Conservation (phyloP, 2,329 filamentous ascomycete genomes). For the Hirsutella minnesotensis region DNA sequence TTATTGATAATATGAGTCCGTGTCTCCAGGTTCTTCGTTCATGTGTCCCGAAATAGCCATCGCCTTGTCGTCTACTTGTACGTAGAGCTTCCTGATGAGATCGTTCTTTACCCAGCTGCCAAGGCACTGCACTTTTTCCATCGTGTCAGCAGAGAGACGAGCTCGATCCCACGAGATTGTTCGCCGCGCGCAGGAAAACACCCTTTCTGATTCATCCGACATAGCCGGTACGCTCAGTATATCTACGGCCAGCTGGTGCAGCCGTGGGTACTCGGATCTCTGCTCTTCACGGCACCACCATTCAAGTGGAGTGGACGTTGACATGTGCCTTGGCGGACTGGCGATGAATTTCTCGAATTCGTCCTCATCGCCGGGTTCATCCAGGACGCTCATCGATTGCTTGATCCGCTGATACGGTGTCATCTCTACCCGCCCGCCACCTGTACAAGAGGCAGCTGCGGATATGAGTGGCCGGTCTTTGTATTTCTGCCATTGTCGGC, state of each 20-base stretch:
- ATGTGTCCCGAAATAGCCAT: no score
- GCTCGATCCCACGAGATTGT: not conserved
- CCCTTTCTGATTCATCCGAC: not conserved
- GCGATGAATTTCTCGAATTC: not conserved
- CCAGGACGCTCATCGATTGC: not conserved
- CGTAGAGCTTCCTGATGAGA: no score
- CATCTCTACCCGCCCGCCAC: not conserved
- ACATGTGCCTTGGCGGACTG: not conserved
- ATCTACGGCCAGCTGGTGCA: not conserved
- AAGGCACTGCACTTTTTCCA: not conserved
- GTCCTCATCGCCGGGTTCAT: not conserved
- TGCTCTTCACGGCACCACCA: not conserved
- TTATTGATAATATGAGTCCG: not conserved
- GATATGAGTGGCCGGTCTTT: slow-evolving; percentile 1
- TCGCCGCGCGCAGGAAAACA: not conserved
- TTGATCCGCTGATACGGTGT: not conserved
- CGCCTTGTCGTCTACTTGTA: no score
- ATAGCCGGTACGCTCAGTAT: not conserved
- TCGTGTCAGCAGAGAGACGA: not conserved
- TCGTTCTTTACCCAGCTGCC: no score
- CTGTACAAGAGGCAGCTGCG: not conserved
- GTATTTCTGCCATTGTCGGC: not conserved
- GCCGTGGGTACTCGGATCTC: not conserved
- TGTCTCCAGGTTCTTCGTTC: no score
- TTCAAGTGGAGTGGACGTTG: not conserved